phyloP scores from a whole-genome alignment of 371 early-diverging fungal genomes.

The Zopfochytrium polystomum region DNA sequence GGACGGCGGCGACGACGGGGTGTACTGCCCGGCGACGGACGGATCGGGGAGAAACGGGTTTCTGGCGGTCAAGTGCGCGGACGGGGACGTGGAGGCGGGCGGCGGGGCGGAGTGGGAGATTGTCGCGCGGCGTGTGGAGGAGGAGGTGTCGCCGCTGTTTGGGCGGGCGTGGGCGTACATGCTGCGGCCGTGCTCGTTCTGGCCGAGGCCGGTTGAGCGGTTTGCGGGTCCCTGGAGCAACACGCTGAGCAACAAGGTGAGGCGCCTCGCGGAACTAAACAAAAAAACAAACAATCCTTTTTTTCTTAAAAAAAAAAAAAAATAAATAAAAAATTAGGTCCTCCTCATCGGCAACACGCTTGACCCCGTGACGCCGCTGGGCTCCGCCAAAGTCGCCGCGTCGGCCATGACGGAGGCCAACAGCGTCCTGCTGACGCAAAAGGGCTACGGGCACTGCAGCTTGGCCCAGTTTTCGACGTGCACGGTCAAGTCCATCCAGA shows the following conservation, averaged over 20 bases:
- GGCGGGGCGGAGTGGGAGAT: slow-evolving; percentile 19
- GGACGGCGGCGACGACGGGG: not conserved
- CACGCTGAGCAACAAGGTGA: slow-evolving; percentile 29
- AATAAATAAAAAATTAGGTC: slow-evolving; percentile 14
- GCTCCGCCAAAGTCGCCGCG: slow-evolving; percentile 15
- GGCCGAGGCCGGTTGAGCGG: slow-evolving; percentile 29
- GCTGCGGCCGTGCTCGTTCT: slow-evolving; percentile 22
- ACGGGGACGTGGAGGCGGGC: slow-evolving; percentile 10
- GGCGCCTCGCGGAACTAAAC: not conserved
- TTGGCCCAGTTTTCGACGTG: slow-evolving; percentile 27
- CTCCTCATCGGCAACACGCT: slow-evolving; percentile 35
- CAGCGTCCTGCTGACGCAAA: slow-evolving; percentile 25
- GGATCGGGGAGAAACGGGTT: slow-evolving; percentile 7
- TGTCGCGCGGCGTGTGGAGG: slow-evolving; percentile 8
- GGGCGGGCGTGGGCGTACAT: slow-evolving; percentile 15
- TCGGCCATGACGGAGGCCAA: slow-evolving; percentile 28
- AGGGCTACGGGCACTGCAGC: slow-evolving; percentile 37
- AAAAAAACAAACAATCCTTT: no score
- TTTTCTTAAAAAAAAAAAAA: no score
- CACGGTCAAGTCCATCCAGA: slow-evolving; percentile 17
- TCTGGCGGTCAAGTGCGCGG: slow-evolving; percentile 19
- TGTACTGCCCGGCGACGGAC: slow-evolving; percentile 20
- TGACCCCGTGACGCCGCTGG: slow-evolving; percentile 43
- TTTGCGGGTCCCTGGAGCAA: slow-evolving; percentile 41
- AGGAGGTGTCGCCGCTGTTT: not conserved